Conservation (phyloP, 164 flowering plant species). For the Umbilicus rupestris region DNA sequence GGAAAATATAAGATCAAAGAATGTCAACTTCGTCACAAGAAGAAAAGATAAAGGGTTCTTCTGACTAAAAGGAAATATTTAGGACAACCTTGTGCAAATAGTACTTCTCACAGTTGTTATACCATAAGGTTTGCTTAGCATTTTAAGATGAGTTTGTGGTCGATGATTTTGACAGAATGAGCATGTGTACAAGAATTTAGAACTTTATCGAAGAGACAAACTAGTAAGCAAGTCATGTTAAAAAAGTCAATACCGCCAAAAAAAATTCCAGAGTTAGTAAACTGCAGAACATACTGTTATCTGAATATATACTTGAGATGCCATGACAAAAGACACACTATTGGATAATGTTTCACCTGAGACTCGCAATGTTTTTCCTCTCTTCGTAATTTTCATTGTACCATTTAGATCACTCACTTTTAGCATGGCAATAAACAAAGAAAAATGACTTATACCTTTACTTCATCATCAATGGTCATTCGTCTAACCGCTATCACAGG, state of each 20-base stretch:
- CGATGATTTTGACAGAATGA: no score
- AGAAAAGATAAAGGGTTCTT: background rate
- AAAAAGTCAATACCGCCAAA: no score
- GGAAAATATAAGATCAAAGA: background rate
- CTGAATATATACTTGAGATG: no score
- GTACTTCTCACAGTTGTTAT: background rate
- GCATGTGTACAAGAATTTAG: no score
- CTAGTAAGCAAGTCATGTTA: no score
- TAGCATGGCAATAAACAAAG: background rate
- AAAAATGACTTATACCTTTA: slow-evolving; percentile 42
- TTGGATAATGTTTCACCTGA: background rate
- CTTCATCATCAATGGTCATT: slow-evolving; percentile 60
- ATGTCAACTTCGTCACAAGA: background rate
- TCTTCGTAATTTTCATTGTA: background rate
- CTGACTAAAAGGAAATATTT: background rate
- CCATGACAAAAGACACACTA: no score
- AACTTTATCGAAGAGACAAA: no score
- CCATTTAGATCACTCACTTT: background rate
- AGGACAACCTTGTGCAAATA: background rate
- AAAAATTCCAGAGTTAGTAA: no score
- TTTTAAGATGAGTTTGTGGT: no score
- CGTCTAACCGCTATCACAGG: slow-evolving; percentile 70
- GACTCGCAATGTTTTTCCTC: background rate
- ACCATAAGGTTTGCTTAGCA: background rate
- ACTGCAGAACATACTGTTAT: no score